These are phyloP conservation scores for Trametes elegans DNA, from an alignment of 768 basidiomycete genomes.

Conservation along the genomic window DNA sequence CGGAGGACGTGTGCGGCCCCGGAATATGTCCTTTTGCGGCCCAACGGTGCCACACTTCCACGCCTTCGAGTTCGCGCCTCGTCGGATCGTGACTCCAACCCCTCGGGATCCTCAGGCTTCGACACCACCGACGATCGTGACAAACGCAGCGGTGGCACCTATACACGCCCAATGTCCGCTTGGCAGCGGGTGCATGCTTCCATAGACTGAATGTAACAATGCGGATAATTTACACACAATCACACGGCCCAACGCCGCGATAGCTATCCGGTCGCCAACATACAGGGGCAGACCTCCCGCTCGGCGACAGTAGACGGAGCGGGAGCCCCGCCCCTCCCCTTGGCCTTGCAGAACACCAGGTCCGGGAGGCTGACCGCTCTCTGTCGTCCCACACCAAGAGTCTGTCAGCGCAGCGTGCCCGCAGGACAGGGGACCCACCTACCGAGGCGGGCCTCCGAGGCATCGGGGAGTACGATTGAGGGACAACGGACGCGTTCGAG, in stretches of 20 bases:
- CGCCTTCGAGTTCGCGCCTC: neutral
- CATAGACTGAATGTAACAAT: too few species aligned
- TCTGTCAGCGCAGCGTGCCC: too few species aligned
- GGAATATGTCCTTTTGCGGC: neutral
- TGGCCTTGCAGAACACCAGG: slow-evolving; percentile 13
- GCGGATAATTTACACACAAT: neutral
- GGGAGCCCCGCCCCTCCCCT: neutral
- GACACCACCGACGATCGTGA: too few species aligned
- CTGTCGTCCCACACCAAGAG: neutral
- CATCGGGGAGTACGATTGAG: slow-evolving; percentile 4
- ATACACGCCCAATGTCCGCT: too few species aligned
- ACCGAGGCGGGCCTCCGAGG: slow-evolving; percentile 15
- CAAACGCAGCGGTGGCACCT: too few species aligned
- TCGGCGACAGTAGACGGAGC: neutral
- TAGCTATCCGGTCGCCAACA: slow-evolving; percentile 9
- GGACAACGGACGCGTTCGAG: slow-evolving; percentile 6
- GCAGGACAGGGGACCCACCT: neutral
- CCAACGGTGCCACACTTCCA: neutral
- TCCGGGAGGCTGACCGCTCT: slow-evolving; percentile 16
- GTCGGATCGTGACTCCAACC: neutral
- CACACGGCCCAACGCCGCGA: neutral
- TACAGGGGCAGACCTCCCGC: slow-evolving; percentile 11
- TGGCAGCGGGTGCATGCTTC: too few species aligned
- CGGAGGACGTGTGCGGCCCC: neutral
- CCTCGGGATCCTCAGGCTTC: neutral